These are phyloP conservation scores for Arthrinium puccinioides DNA, from an alignment of 2,329 filamentous ascomycete species.

Conservation along the genomic window DNA sequence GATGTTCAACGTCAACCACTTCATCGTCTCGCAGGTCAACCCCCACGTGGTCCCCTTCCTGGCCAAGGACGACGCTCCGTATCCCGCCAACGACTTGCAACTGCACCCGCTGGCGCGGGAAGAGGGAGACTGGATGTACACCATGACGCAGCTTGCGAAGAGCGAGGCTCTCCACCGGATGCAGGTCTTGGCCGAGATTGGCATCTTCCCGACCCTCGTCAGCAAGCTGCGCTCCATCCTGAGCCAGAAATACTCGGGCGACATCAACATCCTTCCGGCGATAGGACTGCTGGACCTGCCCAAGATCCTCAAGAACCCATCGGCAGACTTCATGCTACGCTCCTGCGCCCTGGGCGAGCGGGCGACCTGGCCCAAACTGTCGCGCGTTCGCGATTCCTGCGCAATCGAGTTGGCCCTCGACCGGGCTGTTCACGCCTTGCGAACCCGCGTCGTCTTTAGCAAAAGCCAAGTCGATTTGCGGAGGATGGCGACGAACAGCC, in stretches of 20 bases:
- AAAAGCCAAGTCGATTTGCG: conserved; percentile 56
- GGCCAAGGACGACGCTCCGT: conserved; percentile 59
- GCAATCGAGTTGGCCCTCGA: conserved; percentile 84
- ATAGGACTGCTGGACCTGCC: conserved; percentile 69
- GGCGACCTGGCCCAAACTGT: conserved; percentile 87
- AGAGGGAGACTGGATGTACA: conserved; percentile 54
- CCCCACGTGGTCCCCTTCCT: conserved; percentile 88
- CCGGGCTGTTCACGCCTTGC: conserved; percentile 60
- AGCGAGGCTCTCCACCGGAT: conserved; percentile 76
- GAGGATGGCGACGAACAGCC: conserved; percentile 29
- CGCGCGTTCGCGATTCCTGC: conserved; percentile 77
- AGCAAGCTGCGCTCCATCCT: conserved; percentile 76
- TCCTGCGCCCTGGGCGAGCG: conserved; percentile 72
- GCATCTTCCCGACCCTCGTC: conserved; percentile 70
- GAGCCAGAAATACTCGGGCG: conserved; percentile 85
- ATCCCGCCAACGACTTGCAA: conserved; percentile 21
- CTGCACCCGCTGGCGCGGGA: conserved; percentile 25
- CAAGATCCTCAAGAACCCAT: conserved; percentile 75
- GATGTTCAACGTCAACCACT: conserved; percentile 98
- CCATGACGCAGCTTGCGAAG: conserved; percentile 65
- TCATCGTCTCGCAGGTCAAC: conserved; percentile 95
- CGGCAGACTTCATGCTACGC: conserved; percentile 75
- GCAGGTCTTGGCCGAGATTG: conserved; percentile 72
- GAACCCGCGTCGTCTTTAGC: conserved; percentile 63
- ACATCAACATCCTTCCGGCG: conserved; percentile 88